phyloP scores from a whole-genome alignment of 768 basidiomycete genomes.

The Collybia nuda region DNA sequence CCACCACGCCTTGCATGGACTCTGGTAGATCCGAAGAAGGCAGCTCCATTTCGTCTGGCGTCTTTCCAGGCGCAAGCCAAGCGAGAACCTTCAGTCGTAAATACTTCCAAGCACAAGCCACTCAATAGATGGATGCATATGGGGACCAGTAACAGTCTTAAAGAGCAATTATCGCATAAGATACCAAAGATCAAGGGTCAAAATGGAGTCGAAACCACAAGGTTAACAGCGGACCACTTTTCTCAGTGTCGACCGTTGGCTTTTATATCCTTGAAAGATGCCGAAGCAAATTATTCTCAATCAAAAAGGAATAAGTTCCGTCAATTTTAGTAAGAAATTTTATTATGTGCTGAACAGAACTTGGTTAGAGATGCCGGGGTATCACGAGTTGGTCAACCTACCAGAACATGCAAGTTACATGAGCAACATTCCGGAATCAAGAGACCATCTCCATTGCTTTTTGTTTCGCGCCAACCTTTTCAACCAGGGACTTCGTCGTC shows the following conservation, averaged over 20 bases:
- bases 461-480: too few relatives aligned
- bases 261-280: slow-evolving; percentile 27
- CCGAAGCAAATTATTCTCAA: slow-evolving; percentile 20
- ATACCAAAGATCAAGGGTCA: too few relatives aligned
- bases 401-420: too few relatives aligned
- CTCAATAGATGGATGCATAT: slow-evolving; percentile 2
- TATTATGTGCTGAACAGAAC: too few relatives aligned
- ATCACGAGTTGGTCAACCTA: too few relatives aligned
- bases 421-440: too few relatives aligned
- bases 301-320: slow-evolving; percentile 6
- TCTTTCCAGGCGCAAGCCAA: slow-evolving; percentile 10
- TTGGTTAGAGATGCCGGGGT: too few relatives aligned
- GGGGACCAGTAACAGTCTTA: neutral
- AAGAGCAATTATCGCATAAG: neutral
- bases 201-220: too few relatives aligned
- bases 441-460: too few relatives aligned
- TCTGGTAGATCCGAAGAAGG: slow-evolving; percentile 33
- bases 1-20: slow-evolving; percentile 16
- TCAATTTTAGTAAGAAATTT: neutral
- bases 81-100: neutral
- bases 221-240: neutral
- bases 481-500: too few relatives aligned
- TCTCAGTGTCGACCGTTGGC: slow-evolving; percentile 22
- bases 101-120: neutral
- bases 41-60: slow-evolving; percentile 22